Evolutionary conservation across 306 rosid genomes (phyloP).

Genomic region (Fragaria ananassa): DNA sequence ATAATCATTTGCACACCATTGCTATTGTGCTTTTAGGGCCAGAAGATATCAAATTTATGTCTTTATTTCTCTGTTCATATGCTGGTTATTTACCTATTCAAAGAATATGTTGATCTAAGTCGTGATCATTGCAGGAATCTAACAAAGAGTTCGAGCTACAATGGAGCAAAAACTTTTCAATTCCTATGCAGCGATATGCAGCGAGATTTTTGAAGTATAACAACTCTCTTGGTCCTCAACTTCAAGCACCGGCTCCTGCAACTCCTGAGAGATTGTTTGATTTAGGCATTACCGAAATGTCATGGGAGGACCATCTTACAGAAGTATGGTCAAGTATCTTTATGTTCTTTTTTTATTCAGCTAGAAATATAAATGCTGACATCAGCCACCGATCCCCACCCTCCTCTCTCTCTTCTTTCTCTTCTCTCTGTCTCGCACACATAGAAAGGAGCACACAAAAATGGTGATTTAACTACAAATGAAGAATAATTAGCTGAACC

Average conservation of each 20-base stretch:
- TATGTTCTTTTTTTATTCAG: slow-evolving; percentile 18
- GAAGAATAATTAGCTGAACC: neutral
- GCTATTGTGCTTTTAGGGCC: slow-evolving; percentile 8
- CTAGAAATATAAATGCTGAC: slow-evolving; percentile 22
- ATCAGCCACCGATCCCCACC: neutral
- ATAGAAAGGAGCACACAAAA: neutral
- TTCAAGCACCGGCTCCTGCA: slow-evolving; percentile 68
- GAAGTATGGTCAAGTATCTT: slow-evolving; percentile 62
- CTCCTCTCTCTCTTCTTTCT: neutral
- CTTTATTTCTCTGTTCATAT: slow-evolving; percentile 16
- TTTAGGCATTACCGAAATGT: slow-evolving; percentile 56
- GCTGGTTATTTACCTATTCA: neutral
- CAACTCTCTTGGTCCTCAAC: slow-evolving; percentile 41
- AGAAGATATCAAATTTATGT: slow-evolving; percentile 12
- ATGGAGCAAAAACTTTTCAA: slow-evolving; percentile 32
- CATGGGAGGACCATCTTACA: slow-evolving; percentile 76
- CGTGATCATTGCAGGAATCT: slow-evolving; percentile 57
- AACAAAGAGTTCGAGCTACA: slow-evolving; percentile 45
- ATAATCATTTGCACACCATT: neutral
- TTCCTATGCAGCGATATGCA: slow-evolving; percentile 65
- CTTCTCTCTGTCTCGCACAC: neutral
- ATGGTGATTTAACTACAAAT: neutral
- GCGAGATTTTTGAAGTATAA: slow-evolving; percentile 65
- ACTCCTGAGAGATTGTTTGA: slow-evolving; percentile 82
- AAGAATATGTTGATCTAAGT: slow-evolving; percentile 19